Base-by-base conservation (phyloP, 805 yeast species). In the Teunomyces panamensis region DNA sequence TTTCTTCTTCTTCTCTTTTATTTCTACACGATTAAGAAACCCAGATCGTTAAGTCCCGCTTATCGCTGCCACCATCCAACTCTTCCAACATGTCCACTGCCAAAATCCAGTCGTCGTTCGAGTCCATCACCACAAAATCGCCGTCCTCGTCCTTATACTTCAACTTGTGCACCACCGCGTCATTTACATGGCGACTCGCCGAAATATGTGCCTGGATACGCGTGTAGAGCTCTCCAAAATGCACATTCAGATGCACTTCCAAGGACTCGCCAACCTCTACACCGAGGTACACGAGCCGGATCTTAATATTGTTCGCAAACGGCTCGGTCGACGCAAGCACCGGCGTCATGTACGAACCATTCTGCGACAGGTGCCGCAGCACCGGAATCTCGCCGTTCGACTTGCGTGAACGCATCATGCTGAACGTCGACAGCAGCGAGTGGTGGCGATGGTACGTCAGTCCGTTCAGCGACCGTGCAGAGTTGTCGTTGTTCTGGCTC, bases 111-210 rank as follows among this genome's bases (percentile, higher is more conserved):
- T 92, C 98, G 45, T 92, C 97, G 52, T 85, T 86, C 29, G 89
- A 81, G 55, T 84, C 87, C 67, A 92, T 81, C 42, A 87, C 83
- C 37, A 94, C 95, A 62, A 80, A 85, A 63, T 94, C 99, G 13
- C 96, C 97, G 63, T 94, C 99, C 67, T 94, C 99, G 65, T 94
- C 99, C 62, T 82, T 83, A 63, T 89, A 92, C 64, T 84, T 84
- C 51, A 94, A 75, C 57, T 85, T 78, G 63, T 62, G 67, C 24
- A 70, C 71, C 44, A 63, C 54, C 5, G 89, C 79, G 50, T 81
- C 80, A 39, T 72, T 78, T 41, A 89, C 71, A 39, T 78, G 83
- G 13, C 72, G 69, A 60, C 80, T 75, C 32, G 74, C 57, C 35
- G 80, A 71, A 47, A 77, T 70, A 49, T 74, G 63, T 8, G 62